phyloP scores from a whole-genome alignment of 352 stramenopile genomes.

The Phytophthora brassicae region DNA sequence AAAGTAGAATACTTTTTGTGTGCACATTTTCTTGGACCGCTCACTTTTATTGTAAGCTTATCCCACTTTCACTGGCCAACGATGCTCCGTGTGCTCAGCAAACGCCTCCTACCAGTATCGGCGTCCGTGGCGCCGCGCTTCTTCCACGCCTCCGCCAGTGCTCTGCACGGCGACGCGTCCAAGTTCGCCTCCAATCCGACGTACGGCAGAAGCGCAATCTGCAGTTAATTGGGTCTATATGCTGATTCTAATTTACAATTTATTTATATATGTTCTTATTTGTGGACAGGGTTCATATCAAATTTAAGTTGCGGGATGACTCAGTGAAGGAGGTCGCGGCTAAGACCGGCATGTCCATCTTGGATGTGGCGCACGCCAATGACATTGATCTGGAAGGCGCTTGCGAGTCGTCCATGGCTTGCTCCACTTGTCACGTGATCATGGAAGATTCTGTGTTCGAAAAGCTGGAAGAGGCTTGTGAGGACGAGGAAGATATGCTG shows the following conservation, averaged over 20 bases:
- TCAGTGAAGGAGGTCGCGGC: constrained; percentile 63
- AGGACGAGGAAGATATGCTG: constrained; percentile 99
- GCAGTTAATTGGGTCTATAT: neutral
- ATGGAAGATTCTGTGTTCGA: constrained; percentile 94
- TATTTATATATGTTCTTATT: neutral
- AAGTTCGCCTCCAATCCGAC: constrained; percentile 63
- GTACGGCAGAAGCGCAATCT: constrained; percentile 29
- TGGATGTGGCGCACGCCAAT: constrained; percentile 93
- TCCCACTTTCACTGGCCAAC: constrained; percentile 3
- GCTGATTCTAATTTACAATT: neutral
- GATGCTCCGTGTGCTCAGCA: constrained; percentile 39
- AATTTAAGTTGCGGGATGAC: constrained; percentile 69
- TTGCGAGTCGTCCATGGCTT: constrained; percentile 95
- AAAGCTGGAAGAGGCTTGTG: constrained; percentile 84
- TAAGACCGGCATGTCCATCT: constrained; percentile 81
- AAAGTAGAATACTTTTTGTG: neutral
- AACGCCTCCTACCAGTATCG: constrained; percentile 26
- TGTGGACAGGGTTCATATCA: constrained; percentile 64
- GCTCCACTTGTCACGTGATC: constrained; percentile 99
- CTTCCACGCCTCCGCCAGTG: constrained; percentile 49
- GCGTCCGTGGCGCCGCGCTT: constrained; percentile 14
- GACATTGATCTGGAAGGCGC: constrained; percentile 95
- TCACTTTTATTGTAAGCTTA: too few relatives aligned
- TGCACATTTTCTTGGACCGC: constrained; percentile 2
- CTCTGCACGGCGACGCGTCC: constrained; percentile 58